phyloP scores from a whole-genome alignment of 1,284 basidiomycete genomes.

The Pterula multifida region DNA sequence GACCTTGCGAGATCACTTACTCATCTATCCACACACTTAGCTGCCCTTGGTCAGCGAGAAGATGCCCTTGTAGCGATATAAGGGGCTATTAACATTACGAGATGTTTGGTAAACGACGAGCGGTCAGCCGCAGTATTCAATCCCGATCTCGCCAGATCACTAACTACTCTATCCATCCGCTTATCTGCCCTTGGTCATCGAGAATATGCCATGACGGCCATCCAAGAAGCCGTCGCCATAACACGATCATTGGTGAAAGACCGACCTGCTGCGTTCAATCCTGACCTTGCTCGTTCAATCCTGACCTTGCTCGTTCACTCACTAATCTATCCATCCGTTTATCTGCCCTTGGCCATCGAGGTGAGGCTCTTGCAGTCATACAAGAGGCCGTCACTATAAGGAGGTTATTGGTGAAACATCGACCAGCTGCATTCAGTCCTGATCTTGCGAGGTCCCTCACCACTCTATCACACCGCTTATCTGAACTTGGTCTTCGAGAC shows the following conservation, averaged over 20 bases:
- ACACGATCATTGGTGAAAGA: neutral
- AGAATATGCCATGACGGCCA: neutral
- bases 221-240: conserved; percentile 1
- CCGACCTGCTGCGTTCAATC: neutral
- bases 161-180: neutral
- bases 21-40: neutral
- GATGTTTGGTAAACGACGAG: neutral
- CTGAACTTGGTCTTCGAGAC: no score
- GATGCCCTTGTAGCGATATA: neutral
- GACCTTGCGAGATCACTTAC: conserved; percentile 6
- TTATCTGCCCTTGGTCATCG: neutral
- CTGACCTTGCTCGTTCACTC: conserved; percentile 1
- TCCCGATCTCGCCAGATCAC: neutral
- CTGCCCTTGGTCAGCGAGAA: neutral
- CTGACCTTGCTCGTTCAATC: neutral
- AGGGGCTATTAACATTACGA: conserved; percentile 4
- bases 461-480: neutral
- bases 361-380: neutral
- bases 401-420: neutral
- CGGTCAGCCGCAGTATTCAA: neutral
- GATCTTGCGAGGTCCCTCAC: neutral
- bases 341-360: neutral
- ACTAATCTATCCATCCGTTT: neutral
- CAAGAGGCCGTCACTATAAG: neutral
- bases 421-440: neutral